These are phyloP conservation scores for Ceratocystis albifundus DNA, from an alignment of 2,329 filamentous ascomycete species.

Conservation along the genomic window DNA sequence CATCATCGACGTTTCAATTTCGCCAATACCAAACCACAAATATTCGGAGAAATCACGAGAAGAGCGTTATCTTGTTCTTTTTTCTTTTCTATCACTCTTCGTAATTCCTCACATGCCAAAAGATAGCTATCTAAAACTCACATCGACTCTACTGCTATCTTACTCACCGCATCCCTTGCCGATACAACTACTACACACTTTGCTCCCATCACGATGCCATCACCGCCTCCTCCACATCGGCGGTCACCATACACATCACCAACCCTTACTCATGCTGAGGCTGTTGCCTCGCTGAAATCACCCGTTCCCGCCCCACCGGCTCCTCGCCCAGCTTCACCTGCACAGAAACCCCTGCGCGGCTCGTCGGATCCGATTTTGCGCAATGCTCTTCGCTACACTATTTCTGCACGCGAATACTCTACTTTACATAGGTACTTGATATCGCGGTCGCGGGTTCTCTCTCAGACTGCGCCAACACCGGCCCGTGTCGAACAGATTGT, in stretches of 20 bases:
- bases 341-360: slow-evolving; percentile 13
- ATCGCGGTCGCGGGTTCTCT: slow-evolving; percentile 53
- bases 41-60: too few relatives aligned
- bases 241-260: slow-evolving; percentile 13
- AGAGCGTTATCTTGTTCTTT: neutral
- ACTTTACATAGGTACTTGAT: slow-evolving; percentile 72
- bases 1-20: too few relatives aligned
- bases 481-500: slow-evolving; percentile 39
- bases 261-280: slow-evolving; percentile 12
- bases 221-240: slow-evolving; percentile 13
- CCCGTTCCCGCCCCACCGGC: neutral
- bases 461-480: slow-evolving; percentile 44
- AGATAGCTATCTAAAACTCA: neutral
- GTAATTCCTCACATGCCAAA: neutral
- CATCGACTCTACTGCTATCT: neutral
- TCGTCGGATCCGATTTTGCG: slow-evolving; percentile 58
- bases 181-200: neutral
- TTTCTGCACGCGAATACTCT: slow-evolving; percentile 74
- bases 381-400: slow-evolving; percentile 78
- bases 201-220: slow-evolving; percentile 6
- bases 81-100: neutral
- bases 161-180: neutral
- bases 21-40: too few relatives aligned
- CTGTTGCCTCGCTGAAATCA: slow-evolving; percentile 14
- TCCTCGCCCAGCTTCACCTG: slow-evolving; percentile 12